Conservation (phyloP, 108 stramenopile species). For the Aurantiochytrium sp. region DNA sequence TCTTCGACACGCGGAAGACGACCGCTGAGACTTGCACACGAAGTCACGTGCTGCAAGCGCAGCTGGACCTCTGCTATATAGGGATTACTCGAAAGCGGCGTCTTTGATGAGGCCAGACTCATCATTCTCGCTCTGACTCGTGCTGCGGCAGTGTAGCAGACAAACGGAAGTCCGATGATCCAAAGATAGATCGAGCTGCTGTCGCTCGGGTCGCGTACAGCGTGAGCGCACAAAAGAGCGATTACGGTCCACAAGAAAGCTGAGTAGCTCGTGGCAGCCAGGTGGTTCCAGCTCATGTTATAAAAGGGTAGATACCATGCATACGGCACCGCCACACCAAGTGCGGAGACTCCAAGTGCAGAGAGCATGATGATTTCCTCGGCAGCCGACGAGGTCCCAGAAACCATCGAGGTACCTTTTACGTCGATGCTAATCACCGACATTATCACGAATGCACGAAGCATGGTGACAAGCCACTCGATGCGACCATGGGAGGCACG, state of each 20-base stretch:
- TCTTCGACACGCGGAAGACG: background rate
- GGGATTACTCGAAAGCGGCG: background rate
- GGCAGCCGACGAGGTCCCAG: background rate
- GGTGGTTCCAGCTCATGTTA: background rate
- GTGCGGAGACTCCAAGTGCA: background rate
- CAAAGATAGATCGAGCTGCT: background rate
- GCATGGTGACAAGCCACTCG: background rate
- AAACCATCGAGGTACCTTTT: background rate
- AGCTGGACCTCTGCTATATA: background rate
- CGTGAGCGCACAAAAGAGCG: background rate
- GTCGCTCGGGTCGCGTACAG: background rate
- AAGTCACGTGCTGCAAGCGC: background rate
- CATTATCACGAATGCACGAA: background rate
- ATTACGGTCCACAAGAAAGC: background rate
- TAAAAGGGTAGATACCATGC: background rate
- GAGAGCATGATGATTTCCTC: background rate
- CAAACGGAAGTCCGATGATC: background rate
- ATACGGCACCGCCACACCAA: background rate
- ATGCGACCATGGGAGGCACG: background rate
- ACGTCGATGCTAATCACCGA: background rate
- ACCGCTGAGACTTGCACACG: background rate
- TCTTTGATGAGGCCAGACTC: background rate
- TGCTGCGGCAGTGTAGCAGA: background rate
- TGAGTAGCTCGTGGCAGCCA: background rate
- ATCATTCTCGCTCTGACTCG: background rate